Percentiles rank a stretch among this genome's conserved stretches.
These are phyloP conservation scores for Neurospora tetraspora DNA, from an alignment of 495 filamentous ascomycete species.

Conservation along the genomic window DNA sequence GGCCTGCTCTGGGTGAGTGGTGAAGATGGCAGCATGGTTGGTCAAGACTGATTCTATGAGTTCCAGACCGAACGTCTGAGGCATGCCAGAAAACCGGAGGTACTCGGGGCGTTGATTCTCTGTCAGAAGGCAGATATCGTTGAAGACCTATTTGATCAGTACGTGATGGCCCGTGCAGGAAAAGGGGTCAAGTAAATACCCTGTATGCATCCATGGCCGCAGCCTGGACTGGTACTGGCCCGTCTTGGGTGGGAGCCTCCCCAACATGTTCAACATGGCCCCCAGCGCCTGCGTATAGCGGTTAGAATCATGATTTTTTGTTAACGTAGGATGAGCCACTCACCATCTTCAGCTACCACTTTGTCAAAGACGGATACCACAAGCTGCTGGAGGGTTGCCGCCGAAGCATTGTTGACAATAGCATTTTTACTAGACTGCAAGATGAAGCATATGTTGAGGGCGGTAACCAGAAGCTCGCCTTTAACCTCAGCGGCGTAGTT, in stretches of 20 bases:
- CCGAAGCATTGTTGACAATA: slow-evolving; percentile 88
- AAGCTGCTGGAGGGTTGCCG: slow-evolving; percentile 89
- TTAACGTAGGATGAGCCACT: slow-evolving; percentile 7
- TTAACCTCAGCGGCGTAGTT: slow-evolving; percentile 78
- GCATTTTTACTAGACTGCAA: slow-evolving; percentile 82
- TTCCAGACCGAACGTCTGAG: slow-evolving; percentile 76
- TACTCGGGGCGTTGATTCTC: slow-evolving; percentile 76
- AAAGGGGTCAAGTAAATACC: slow-evolving; percentile 24
- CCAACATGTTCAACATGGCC: slow-evolving; percentile 42
- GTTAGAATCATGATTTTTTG: slow-evolving; percentile 6
- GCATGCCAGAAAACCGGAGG: slow-evolving; percentile 61
- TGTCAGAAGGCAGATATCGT: slow-evolving; percentile 80
- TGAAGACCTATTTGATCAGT: slow-evolving; percentile 50
- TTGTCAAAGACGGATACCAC: slow-evolving; percentile 89
- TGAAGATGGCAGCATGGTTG: slow-evolving; percentile 74
- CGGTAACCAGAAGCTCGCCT: slow-evolving; percentile 68
- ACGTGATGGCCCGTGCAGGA: not conserved
- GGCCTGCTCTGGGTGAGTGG: slow-evolving; percentile 67
- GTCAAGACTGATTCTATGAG: slow-evolving; percentile 81
- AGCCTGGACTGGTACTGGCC: slow-evolving; percentile 51
- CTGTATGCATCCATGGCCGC: slow-evolving; percentile 82
- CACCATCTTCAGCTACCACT: slow-evolving; percentile 72
- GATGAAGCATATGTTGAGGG: slow-evolving; percentile 82
- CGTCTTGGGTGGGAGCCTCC: slow-evolving; percentile 55
- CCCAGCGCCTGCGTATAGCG: slow-evolving; percentile 23